Base-by-base conservation (phyloP, 1,284 basidiomycete genomes). In the Xerocomus amazonicus region DNA sequence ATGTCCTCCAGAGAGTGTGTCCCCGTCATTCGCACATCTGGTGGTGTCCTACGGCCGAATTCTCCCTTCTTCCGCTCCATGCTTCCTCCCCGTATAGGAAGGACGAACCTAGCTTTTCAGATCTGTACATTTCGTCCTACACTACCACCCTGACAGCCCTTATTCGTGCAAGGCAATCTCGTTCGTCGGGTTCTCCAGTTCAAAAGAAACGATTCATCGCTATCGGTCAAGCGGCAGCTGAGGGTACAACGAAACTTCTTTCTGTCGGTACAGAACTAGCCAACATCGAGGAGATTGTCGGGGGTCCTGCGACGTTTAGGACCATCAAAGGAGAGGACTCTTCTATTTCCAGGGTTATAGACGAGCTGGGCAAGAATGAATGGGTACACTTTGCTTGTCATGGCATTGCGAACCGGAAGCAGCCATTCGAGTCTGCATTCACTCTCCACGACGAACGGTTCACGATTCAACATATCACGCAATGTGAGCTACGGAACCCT, bases 11-110 rank as follows among this genome's bases (percentile, higher is more conserved):
- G 16, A 35, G 48, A 3, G n/a, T 46, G 3, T 39, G 58, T 12
- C 34, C 34, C 6, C n/a, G 36, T 27, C 34, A 56, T 17, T 60
- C 68, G 3, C 62, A 61, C 3, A 62, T 73, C 4, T 72, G 19
- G 19, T 23, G 19, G 19, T 23, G 19, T 4, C 19, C 19, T 23
- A 23, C 19, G 4, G 19, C 19, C 19, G 19, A 23, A 4, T 4
- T 23, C 19, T 23, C 19, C 3, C 19, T 23, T 4, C 19, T 23
- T 3, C 38, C 38, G 1, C 26, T 40, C 12, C 38, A 40, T 28
- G 67, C 70, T 9, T 67, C 68, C 1, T 67, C 65, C n/a, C 47
- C 53, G 4, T 51, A 53, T 26, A 26, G 32, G 26, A 32, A 31
- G 19, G 27, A 33, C 12, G 33, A 43, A 6, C 6, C 9, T 6